phyloP scores from a whole-genome alignment of 495 filamentous ascomycete genomes.

The Pseudevernia furfuracea region DNA sequence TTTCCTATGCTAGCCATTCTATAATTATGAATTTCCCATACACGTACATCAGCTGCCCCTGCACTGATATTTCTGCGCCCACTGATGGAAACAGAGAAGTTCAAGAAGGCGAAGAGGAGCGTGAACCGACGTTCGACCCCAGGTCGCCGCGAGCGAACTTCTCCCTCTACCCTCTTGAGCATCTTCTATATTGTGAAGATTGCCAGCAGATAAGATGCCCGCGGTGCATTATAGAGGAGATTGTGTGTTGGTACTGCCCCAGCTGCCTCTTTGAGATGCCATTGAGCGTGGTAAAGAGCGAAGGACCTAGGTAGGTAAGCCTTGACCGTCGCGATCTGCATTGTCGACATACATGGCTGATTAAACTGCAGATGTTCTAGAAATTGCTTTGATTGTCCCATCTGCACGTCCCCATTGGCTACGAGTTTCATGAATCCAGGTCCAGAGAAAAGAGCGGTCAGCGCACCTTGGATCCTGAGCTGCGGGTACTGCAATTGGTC shows the following conservation, averaged over 20 bases:
- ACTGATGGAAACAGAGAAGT: constrained; percentile 4
- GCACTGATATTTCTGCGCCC: constrained; percentile 47
- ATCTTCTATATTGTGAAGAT: constrained; percentile 91
- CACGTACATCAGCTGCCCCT: constrained; percentile 88
- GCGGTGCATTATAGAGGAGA: constrained; percentile 83
- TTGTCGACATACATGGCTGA: background rate
- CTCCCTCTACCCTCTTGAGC: constrained; percentile 86
- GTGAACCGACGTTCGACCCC: constrained; percentile 80
- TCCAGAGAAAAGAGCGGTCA: constrained; percentile 31
- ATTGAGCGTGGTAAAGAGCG: constrained; percentile 77
- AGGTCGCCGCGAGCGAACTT: constrained; percentile 75
- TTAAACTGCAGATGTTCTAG: constrained; percentile 63
- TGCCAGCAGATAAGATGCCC: constrained; percentile 93
- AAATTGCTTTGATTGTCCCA: constrained; percentile 90
- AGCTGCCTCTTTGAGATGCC: constrained; percentile 92
- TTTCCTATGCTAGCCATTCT: background rate
- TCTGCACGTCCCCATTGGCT: constrained; percentile 72
- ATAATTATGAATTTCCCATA: constrained; percentile 58
- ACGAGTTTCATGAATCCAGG: constrained; percentile 61
- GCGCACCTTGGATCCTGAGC: constrained; percentile 67
- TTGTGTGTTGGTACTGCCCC: constrained; percentile 91
- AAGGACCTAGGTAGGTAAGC: constrained; percentile 74
- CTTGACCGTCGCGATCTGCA: constrained; percentile 9
- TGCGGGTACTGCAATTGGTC: constrained; percentile 92
- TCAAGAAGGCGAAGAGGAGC: constrained; percentile 52